Evolutionary conservation across 768 basidiomycete species (phyloP).

Genomic region (Suillus weaverae): DNA sequence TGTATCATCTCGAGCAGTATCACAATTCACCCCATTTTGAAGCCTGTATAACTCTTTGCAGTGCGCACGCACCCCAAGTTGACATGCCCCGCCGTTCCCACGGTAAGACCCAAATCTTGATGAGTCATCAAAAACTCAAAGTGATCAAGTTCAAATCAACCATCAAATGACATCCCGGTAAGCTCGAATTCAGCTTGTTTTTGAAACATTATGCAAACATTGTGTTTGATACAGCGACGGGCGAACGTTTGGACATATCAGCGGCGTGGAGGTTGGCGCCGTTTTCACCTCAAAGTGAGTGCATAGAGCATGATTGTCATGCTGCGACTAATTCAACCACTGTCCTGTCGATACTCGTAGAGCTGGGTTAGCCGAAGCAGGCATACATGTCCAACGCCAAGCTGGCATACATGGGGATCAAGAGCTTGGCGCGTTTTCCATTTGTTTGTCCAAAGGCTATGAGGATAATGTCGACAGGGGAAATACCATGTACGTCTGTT

Average conservation of each 20-base stretch:
- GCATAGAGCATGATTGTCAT: neutral
- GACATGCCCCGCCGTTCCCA: neutral
- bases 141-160: neutral
- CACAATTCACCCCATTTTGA: neutral
- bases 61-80: no score
- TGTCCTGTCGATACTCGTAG: constrained; percentile 16
- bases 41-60: neutral
- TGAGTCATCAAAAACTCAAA: neutral
- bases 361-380: constrained; percentile 20
- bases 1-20: neutral
- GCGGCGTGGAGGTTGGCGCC: constrained; percentile 19
- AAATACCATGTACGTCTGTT: constrained; percentile 34
- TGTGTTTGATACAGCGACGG: constrained; percentile 8
- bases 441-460: constrained; percentile 43
- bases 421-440: constrained; percentile 37
- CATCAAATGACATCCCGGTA: neutral
- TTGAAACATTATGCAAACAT: neutral
- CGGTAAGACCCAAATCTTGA: neutral
- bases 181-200: no score
- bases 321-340: neutral
- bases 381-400: constrained; percentile 34
- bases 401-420: constrained; percentile 42
- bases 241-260: constrained; percentile 32
- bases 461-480: constrained; percentile 42
- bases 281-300: constrained; percentile 25